Evolutionary conservation across 2,329 filamentous ascomycete species (phyloP), one percentile per base, ranked within the genome.

Genomic region (Rutstroemia sp.): DNA sequence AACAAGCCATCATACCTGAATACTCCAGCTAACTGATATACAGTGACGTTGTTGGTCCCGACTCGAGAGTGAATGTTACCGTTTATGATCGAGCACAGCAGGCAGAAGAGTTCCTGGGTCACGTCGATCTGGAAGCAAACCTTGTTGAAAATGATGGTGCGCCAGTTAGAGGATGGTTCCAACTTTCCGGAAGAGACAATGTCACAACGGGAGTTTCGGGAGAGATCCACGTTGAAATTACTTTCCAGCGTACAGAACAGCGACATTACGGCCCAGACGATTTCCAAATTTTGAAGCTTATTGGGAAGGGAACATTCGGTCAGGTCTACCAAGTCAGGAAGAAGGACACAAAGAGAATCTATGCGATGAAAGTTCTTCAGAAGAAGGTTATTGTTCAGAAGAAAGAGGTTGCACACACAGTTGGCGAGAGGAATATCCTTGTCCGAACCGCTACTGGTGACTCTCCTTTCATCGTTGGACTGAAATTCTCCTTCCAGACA

Each of bases 361-460:
- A 99, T 68, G 94, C 94, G 60, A 99, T 99, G 94, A 99, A 99
- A 73, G 92, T 99, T 1, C 77, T 99, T 34, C 96, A 94, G 51
- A 99, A 99, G 79, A 99, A 99, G 78, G 94, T 99, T 53, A 99
- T 99, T 67, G 94, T 99, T 25, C 94, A 99, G 74, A 99, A 99
- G 82, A 99, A 99, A 74, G 94, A 99, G 72, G 91, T 99, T 50
- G 91, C 92, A 16, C 94, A 99, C 70, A 99, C 94, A 0, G 86
- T 99, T 39, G 94, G 94, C 63, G 94, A 99, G 74, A 84, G 94
- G 58, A 99, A 99, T 69, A 99, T 99, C 63, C 78, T 99, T 48
- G 94, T 99, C 42, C 88, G 94, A 62, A 99, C 94, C 4, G 94
- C 94, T 27, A 97, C 89, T 74, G 86, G 92, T 0, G 91, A 97